These are phyloP conservation scores for Talaromyces albobiverticillius DNA, from an alignment of 2,329 filamentous ascomycete species.

Conservation along the genomic window DNA sequence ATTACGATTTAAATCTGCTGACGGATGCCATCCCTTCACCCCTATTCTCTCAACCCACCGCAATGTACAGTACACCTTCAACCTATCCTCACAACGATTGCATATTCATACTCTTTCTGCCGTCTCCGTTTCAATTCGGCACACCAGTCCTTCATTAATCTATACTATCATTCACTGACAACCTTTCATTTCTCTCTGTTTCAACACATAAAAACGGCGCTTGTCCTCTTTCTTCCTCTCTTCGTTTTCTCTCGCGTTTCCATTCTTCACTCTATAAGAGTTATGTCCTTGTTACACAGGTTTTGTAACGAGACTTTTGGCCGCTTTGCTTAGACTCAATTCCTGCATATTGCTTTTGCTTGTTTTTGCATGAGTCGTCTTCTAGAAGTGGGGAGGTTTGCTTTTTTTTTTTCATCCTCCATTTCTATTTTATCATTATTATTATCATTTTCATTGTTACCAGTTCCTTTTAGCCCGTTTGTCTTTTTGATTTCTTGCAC, in stretches of 20 bases:
- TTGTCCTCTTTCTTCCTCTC: background rate
- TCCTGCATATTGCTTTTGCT: background rate
- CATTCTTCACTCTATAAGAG: background rate
- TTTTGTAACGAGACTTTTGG: too few relatives aligned
- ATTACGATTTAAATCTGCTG: too few relatives aligned
- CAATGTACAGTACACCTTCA: slow-evolving; percentile 15
- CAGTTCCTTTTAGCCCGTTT: background rate
- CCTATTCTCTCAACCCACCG: background rate
- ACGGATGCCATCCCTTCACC: background rate
- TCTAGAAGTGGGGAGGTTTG: too few relatives aligned
- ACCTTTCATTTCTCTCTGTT: background rate
- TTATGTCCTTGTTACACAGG: too few relatives aligned
- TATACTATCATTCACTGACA: background rate
- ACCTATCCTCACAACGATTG: background rate
- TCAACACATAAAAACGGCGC: slow-evolving; percentile 10
- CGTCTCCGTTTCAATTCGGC: background rate
- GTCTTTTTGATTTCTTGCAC: background rate
- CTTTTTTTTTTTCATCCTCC: slow-evolving; percentile 6
- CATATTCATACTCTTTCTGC: background rate
- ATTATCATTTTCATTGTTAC: background rate
- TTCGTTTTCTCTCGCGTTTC: background rate
- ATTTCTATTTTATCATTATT: background rate
- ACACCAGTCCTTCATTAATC: background rate
- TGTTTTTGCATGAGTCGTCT: background rate
- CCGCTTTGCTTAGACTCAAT: background rate